These are phyloP conservation scores for Amylostereum areolatum DNA, from an alignment of 1,284 basidiomycete species.

Conservation along the genomic window DNA sequence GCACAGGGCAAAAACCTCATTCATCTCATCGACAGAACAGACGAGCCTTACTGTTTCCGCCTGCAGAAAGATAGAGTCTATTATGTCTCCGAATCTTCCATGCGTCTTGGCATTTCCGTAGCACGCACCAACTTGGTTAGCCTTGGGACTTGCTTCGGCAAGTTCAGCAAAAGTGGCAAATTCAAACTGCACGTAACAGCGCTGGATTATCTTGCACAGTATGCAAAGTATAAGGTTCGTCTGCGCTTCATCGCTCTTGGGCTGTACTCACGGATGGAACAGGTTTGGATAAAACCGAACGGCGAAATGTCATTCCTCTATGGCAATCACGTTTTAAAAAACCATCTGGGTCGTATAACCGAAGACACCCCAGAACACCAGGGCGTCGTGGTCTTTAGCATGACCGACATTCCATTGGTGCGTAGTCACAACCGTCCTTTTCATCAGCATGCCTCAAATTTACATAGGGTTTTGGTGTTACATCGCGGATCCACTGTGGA, in stretches of 20 bases:
- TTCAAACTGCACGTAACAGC: slow-evolving; percentile 97
- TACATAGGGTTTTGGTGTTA: slow-evolving; percentile 92
- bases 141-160: slow-evolving; percentile 95
- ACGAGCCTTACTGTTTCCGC: slow-evolving; percentile 88
- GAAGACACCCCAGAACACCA: slow-evolving; percentile 99
- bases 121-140: slow-evolving; percentile 91
- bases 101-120: slow-evolving; percentile 89
- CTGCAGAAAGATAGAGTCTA: slow-evolving; percentile 88
- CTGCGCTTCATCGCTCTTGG: not conserved
- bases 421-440: slow-evolving; percentile 19
- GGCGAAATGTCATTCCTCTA: slow-evolving; percentile 99
- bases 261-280: not conserved
- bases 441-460: slow-evolving; percentile 6
- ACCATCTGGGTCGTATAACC: slow-evolving; percentile 97
- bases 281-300: slow-evolving; percentile 99
- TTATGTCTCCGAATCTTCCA: slow-evolving; percentile 90
- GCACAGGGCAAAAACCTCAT: slow-evolving; percentile 83
- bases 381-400: slow-evolving; percentile 94
- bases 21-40: slow-evolving; percentile 79
- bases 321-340: slow-evolving; percentile 98
- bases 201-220: slow-evolving; percentile 91
- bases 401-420: slow-evolving; percentile 91
- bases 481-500: slow-evolving; percentile 94
- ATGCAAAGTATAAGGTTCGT: slow-evolving; percentile 94
- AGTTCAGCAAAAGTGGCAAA: slow-evolving; percentile 96